Evolutionary conservation across 1,284 basidiomycete species (phyloP).

Genomic region (Acaromyces ingoldii): DNA sequence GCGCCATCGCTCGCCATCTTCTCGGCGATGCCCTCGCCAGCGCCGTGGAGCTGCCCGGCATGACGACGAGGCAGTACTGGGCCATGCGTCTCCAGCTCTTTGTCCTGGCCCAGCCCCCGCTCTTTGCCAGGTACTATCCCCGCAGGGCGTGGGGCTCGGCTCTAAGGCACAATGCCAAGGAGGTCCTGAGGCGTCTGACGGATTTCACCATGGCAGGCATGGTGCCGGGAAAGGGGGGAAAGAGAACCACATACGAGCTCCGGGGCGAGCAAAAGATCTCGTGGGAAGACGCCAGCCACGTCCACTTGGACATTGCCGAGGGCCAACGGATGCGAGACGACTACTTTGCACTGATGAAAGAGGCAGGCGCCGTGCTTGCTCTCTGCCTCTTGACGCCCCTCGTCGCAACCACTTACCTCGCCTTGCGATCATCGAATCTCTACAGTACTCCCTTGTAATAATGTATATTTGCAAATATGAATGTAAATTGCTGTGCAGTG

Average conservation of each 20-base stretch:
- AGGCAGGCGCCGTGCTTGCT: not conserved
- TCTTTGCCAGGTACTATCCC: constrained; percentile 22
- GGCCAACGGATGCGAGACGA: not conserved
- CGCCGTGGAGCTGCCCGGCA: constrained; percentile 20
- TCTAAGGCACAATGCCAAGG: constrained; percentile 12
- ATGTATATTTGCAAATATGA: no score
- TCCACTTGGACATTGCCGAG: not conserved
- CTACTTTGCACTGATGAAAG: not conserved
- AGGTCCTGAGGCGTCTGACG: constrained; percentile 25
- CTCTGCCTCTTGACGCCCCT: not conserved
- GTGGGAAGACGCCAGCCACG: not conserved
- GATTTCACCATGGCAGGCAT: constrained; percentile 17
- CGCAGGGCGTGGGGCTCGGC: constrained; percentile 19
- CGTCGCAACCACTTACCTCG: not conserved
- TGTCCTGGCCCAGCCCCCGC: constrained; percentile 20
- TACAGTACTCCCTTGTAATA: no score
- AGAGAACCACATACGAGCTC: not conserved
- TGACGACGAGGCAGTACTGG: constrained; percentile 2
- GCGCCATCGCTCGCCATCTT: constrained; percentile 41
- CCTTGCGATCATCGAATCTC: no score
- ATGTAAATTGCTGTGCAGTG: no score
- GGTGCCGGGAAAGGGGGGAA: not conserved
- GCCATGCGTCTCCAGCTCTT: constrained; percentile 21
- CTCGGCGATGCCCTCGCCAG: constrained; percentile 25
- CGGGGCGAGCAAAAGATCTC: not conserved